Evolutionary conservation across 441 rosid genomes (phyloP), one percentile per base, ranked within the genome.

Genomic region (Eruca vesicaria): DNA sequence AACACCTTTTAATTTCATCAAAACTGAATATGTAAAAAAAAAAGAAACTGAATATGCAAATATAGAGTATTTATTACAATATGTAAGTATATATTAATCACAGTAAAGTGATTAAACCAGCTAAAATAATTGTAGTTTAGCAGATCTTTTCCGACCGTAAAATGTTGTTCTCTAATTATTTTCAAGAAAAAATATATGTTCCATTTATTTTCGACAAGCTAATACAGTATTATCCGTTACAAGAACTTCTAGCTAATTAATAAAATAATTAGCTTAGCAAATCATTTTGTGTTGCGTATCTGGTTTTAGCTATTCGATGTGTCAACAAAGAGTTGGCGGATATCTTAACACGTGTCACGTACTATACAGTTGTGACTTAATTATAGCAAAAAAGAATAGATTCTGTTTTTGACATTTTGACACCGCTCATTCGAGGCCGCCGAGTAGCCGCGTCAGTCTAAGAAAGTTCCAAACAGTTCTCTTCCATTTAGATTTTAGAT

Each of bases 401-500:
- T 77, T 77, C 73, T 66, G 21, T 52, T 62, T 18, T 77, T 77
- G 77, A 77, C 80, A 48, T 33, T 52, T 64, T 50, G 12, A 48
- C 73, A 77, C 55, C 56, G 73, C 61, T 64, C 31, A 18, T 62
- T 50, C 11, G 38, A 66, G 20, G 63, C 21, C 21, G 11, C 26
- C 81, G 65, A 67, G 81, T 68, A 78, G 81, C 81, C 70, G 78
- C 69, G 66, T 61, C 66, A 53, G 58, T 52, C 57, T 9, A 52
- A 52, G 57, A 8, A 52, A 52, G 57, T 52, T 9, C 57, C 26
- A 20, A 56, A 11, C 50, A 19, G 7, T 62, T 75, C 26, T 69
- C 38, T 73, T 63, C 64, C 48, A 20, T 66, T 66, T 58, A 7
- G 23, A 29, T 20, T 38, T 29, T 31, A 12, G 18, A 23, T n/a